Evolutionary conservation across 2,329 filamentous ascomycete species (phyloP).

Genomic region (Cercospora brassicicola): DNA sequence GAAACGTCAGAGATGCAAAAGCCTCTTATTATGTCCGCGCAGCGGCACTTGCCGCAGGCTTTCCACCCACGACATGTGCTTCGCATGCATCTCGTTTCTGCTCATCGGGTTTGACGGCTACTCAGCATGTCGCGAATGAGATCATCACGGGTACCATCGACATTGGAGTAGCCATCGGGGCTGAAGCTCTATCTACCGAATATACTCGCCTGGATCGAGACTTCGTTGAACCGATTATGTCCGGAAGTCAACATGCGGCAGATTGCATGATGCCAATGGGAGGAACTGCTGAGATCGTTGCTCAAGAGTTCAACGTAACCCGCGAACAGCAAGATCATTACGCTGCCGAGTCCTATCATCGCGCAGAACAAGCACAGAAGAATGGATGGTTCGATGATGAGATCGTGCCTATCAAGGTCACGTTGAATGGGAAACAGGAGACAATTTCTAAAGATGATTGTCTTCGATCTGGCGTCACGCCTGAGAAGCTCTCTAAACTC

Average conservation of each 20-base stretch:
- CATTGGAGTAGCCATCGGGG: conserved; percentile 77
- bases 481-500: conserved; percentile 67
- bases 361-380: conserved; percentile 68
- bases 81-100: conserved; percentile 90
- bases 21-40: conserved; percentile 86
- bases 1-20: conserved; percentile 81
- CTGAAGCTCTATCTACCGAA: conserved; percentile 93
- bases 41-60: conserved; percentile 82
- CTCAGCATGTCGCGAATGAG: conserved; percentile 71
- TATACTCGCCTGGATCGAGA: conserved; percentile 77
- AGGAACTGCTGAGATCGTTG: conserved; percentile 79
- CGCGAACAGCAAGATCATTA: conserved; percentile 79
- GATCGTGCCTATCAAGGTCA: conserved; percentile 69
- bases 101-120: conserved; percentile 69
- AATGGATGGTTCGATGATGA: conserved; percentile 71
- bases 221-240: conserved; percentile 69
- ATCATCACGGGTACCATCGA: conserved; percentile 71
- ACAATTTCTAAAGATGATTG: conserved; percentile 71
- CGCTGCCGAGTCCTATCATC: conserved; percentile 69
- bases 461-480: conserved; percentile 61
- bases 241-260: conserved; percentile 65
- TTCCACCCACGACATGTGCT: conserved; percentile 80
- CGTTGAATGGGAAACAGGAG: conserved; percentile 53
- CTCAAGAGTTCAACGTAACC: conserved; percentile 68
- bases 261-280: conserved; percentile 91